These are phyloP conservation scores for Synura sp. DNA, from an alignment of 352 stramenopile species.

Conservation along the genomic window DNA sequence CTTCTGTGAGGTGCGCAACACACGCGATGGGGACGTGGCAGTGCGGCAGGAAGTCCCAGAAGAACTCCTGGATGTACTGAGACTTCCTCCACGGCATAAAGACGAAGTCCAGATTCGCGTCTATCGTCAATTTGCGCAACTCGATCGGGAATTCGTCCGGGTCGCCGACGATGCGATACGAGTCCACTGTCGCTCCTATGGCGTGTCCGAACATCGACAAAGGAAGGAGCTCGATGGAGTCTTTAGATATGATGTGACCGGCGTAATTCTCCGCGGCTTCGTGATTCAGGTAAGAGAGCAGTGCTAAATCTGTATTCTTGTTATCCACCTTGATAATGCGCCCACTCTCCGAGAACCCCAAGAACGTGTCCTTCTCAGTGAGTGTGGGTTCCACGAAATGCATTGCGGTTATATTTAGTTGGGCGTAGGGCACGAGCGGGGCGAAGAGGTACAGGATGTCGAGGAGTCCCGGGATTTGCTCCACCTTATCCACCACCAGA, in stretches of 20 bases:
- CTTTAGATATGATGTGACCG: not conserved
- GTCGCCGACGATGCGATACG: not conserved
- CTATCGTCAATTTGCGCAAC: no score
- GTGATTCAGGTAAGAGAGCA: no score
- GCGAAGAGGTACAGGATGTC: conserved; percentile 2
- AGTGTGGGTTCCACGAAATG: conserved; percentile 27
- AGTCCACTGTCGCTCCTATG: not conserved
- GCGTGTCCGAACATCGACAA: not conserved
- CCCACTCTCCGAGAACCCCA: not conserved
- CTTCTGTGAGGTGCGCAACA: no score
- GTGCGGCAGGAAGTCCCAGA: no score
- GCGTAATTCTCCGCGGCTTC: not conserved
- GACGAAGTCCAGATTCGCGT: no score
- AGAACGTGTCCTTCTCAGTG: not conserved
- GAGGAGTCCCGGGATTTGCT: not conserved
- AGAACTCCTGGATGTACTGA: no score
- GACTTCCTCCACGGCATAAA: no score
- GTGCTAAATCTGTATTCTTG: not conserved
- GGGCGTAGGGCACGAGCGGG: not conserved
- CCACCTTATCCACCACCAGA: not conserved
- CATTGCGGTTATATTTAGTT: conserved; percentile 33
- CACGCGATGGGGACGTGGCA: no score
- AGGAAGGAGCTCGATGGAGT: not conserved
- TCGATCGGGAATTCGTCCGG: not conserved
- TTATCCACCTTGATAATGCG: not conserved